Percentiles rank a stretch among this genome's conserved stretches.
Evolutionary conservation across 179 eudicot genomes (phyloP).

Genomic region (Spinacia oleracea): DNA sequence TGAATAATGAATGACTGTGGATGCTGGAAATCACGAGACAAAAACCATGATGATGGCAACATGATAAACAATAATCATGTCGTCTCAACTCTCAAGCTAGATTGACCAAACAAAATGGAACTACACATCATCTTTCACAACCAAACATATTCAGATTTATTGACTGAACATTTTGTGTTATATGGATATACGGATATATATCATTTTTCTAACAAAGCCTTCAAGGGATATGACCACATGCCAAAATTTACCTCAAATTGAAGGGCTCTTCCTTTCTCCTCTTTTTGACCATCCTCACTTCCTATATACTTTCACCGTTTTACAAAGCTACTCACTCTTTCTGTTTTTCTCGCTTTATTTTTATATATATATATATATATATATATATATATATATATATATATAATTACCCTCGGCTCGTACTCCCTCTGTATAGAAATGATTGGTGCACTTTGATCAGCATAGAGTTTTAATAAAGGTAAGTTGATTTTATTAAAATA

Average conservation of each 20-base stretch:
- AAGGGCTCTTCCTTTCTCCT: neutral
- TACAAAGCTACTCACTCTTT: no score
- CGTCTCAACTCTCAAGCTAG: neutral
- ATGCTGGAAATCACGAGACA: conserved; percentile 10
- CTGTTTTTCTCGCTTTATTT: no score
- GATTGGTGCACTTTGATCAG: no score
- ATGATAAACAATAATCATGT: conserved; percentile 16
- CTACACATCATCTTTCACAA: neutral
- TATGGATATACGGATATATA: neutral
- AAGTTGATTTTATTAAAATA: no score
- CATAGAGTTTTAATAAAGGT: no score
- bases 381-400: no score
- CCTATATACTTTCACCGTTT: no score
- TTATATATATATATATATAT: no score
- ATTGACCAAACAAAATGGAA: neutral
- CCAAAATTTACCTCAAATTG: neutral
- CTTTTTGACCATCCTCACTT: conserved; percentile 7
- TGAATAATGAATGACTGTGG: neutral
- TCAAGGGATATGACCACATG: conserved; percentile 19
- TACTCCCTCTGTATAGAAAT: no score
- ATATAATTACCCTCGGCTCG: no score
- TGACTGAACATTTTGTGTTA: neutral
- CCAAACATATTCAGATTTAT: no score
- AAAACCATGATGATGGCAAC: conserved; percentile 9
- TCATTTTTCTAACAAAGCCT: conserved; percentile 7